phyloP scores from a whole-genome alignment of 1,139 yeast genomes.

The Yarrowia galli region DNA sequence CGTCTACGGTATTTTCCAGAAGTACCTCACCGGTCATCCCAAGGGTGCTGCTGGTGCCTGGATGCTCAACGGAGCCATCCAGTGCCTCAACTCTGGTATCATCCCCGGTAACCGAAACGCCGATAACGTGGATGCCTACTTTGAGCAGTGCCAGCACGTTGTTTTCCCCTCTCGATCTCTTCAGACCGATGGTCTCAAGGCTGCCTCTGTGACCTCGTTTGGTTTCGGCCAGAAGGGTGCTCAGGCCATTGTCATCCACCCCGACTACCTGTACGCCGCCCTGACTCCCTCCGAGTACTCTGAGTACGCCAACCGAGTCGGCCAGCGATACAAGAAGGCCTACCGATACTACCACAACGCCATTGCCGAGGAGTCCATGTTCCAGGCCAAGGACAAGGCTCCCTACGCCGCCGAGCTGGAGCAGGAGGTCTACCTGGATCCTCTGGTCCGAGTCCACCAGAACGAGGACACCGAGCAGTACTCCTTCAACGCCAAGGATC shows the following conservation, averaged over 20 bases:
- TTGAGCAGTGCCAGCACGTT: constrained; percentile 85
- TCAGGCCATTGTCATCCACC: constrained; percentile 88
- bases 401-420: constrained; percentile 91
- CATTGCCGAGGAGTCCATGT: constrained; percentile 87
- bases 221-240: constrained; percentile 99
- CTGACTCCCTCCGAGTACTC: constrained; percentile 74
- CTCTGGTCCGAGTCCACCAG: constrained; percentile 80
- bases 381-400: constrained; percentile 90
- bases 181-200: constrained; percentile 96
- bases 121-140: constrained; percentile 84
- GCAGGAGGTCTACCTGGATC: constrained; percentile 90
- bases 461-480: constrained; percentile 60
- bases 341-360: constrained; percentile 97
- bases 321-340: constrained; percentile 84
- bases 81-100: constrained; percentile 87
- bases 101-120: constrained; percentile 99
- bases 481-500: constrained; percentile 57
- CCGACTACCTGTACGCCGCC: constrained; percentile 90
- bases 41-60: constrained; percentile 99
- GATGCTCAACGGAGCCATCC: constrained; percentile 99
- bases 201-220: constrained; percentile 94
- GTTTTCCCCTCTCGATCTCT: constrained; percentile 93
- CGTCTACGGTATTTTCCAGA: constrained; percentile 97
- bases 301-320: constrained; percentile 72
- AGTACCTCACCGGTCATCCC: constrained; percentile 98